These are phyloP conservation scores for Beauveria sp. DNA, from an alignment of 2,329 filamentous ascomycete species.

Conservation along the genomic window DNA sequence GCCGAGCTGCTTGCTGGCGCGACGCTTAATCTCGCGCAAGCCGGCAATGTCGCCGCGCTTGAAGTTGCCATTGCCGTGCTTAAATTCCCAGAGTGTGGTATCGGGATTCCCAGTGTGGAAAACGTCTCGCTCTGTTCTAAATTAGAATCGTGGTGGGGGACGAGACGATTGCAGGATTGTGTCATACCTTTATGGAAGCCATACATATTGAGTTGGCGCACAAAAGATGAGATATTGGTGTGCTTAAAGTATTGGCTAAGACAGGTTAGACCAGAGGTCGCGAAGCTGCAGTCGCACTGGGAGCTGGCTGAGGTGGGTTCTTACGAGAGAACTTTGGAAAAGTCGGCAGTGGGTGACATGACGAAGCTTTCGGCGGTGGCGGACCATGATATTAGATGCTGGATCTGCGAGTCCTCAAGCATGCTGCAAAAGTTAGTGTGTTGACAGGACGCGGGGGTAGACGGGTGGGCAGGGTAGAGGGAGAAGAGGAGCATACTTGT, in stretches of 20 bases:
- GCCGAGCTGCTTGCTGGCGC: slow-evolving; percentile 88
- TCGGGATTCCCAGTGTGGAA: slow-evolving; percentile 94
- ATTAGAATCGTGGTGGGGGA: slow-evolving; percentile 1
- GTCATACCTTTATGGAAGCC: slow-evolving; percentile 90
- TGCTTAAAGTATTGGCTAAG: slow-evolving; percentile 98
- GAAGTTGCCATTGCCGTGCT: slow-evolving; percentile 95
- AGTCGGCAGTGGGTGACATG: slow-evolving; percentile 95
- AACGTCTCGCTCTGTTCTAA: slow-evolving; percentile 77
- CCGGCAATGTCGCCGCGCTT: slow-evolving; percentile 89
- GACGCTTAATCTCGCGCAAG: slow-evolving; percentile 87
- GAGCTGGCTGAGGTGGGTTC: slow-evolving; percentile 27
- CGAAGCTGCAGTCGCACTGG: slow-evolving; percentile 14
- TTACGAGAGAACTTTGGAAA: slow-evolving; percentile 95
- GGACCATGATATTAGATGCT: slow-evolving; percentile 96
- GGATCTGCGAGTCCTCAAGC: slow-evolving; percentile 88
- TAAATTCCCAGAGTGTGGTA: slow-evolving; percentile 95
- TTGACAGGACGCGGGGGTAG: slow-evolving; percentile 17
- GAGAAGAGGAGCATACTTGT: slow-evolving; percentile 67
- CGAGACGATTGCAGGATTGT: not conserved
- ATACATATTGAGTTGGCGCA: slow-evolving; percentile 98
- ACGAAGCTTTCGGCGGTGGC: slow-evolving; percentile 92
- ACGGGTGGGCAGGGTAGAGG: not conserved
- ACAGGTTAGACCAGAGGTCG: not conserved
- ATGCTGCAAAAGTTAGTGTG: slow-evolving; percentile 52
- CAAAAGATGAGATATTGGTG: slow-evolving; percentile 97